Base-by-base conservation (phyloP, 306 rosid genomes). In the Delonix regia region DNA sequence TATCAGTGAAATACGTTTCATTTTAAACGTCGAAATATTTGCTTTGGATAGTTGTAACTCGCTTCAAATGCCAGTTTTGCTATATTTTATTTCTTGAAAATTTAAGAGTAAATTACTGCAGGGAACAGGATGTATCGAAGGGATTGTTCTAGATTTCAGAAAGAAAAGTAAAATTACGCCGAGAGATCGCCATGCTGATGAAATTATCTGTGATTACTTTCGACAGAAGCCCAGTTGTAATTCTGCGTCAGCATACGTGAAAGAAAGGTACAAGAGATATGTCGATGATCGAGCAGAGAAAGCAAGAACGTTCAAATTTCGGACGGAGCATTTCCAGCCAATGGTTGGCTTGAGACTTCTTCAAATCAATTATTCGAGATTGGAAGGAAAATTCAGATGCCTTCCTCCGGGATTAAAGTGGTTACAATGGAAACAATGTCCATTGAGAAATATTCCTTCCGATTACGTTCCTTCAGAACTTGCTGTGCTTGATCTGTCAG, bases 381-480 rank as follows among this genome's bases (percentile, higher is more conserved):
- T 90, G 77, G 84, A 74, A 79, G 94, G 94, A 21, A 42, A 62
- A 15, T 48, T 76, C 9, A 76, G 49, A 57, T 76, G 1, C 27
- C 83, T 90, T 56, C 92, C 92, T 22, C 25, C 53, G 0, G 77
- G 67, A 19, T 45, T 90, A 47, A 88, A 83, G 84, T 90, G 92
- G 92, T 55, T 90, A 28, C 89, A 88, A 63, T 90, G 92, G 94
- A 81, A 79, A 79, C 83, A 59, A 61, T 88, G 94, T 77, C 88
- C 90, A 19, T 47, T 83, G 13, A 83, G 22, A 57, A 18, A 18
- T 39, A 75, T 90, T 25, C 84, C 92, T 48, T 66, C 83, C 49
- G 67, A 67, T 52, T 86, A 53, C 21, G 28, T n/a, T 67, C 89
- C 86, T 41, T 76, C 5, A 24, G 71, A 80, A 52, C 86, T 88